These are phyloP conservation scores for Ceratocystis destructans DNA, from an alignment of 2,329 filamentous ascomycete genomes.

Conservation along the genomic window DNA sequence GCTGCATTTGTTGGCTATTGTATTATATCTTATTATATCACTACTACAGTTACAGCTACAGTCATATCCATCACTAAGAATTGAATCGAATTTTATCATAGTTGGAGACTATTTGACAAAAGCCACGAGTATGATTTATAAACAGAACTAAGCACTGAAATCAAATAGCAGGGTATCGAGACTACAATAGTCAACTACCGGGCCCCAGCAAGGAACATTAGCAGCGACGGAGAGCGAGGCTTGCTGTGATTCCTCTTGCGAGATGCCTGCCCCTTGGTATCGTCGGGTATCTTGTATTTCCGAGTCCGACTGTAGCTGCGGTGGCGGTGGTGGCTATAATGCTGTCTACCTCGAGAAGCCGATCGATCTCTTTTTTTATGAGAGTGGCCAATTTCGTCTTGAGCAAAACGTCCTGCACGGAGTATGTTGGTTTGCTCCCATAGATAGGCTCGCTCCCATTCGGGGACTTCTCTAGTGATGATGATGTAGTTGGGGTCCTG, in stretches of 20 bases:
- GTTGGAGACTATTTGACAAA: neutral
- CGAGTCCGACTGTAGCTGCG: slow-evolving; percentile 22
- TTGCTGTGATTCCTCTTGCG: slow-evolving; percentile 44
- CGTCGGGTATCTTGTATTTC: neutral
- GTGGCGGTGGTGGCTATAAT: slow-evolving; percentile 31
- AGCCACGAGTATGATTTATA: neutral
- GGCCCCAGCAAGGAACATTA: slow-evolving; percentile 45
- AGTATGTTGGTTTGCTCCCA: slow-evolving; percentile 57
- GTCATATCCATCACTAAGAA: slow-evolving; percentile 3
- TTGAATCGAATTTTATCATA: neutral
- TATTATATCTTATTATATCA: neutral
- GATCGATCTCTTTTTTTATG: slow-evolving; percentile 23
- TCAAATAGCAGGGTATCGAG: neutral
- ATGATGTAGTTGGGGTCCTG: slow-evolving; percentile 56
- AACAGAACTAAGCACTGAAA: neutral
- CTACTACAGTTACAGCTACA: slow-evolving; percentile 8
- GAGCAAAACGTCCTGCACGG: slow-evolving; percentile 36
- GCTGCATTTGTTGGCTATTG: neutral
- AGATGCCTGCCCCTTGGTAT: slow-evolving; percentile 38
- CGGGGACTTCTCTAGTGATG: slow-evolving; percentile 59
- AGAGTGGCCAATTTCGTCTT: slow-evolving; percentile 30
- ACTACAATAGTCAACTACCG: slow-evolving; percentile 20
- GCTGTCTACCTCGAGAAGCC: slow-evolving; percentile 28
- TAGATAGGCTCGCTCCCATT: slow-evolving; percentile 56
- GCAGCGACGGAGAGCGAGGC: slow-evolving; percentile 42